Percentiles rank a stretch among this genome's conserved stretches.
phyloP scores from a whole-genome alignment of 1,284 basidiomycete genomes.

The Garcileccinum viscosum region DNA sequence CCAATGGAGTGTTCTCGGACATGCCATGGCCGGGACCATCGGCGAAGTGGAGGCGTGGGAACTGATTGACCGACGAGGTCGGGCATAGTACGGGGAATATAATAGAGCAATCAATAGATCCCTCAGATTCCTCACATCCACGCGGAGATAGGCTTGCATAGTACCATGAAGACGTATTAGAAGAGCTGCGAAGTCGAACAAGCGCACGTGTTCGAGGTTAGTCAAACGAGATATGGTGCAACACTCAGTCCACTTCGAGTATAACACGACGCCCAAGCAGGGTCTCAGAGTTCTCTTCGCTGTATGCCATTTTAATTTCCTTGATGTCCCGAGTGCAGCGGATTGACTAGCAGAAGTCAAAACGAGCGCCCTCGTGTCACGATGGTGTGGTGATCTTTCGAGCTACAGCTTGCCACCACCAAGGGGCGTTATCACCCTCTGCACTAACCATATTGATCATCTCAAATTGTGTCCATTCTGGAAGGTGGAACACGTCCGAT shows the following conservation, averaged over 20 bases:
- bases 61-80: background rate
- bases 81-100: background rate
- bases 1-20: background rate
- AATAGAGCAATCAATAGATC: background rate
- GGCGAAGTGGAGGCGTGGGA: background rate
- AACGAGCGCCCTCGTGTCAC: background rate
- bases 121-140: background rate
- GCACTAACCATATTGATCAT: background rate
- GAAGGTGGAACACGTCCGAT: background rate
- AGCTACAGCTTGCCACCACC: background rate
- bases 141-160: background rate
- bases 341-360: background rate
- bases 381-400: background rate
- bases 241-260: background rate
- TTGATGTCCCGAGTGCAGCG: background rate
- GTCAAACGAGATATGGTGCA: background rate
- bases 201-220: background rate
- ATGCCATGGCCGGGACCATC: background rate
- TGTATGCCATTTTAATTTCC: background rate
- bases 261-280: background rate
- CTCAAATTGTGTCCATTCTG: background rate
- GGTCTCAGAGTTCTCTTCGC: background rate
- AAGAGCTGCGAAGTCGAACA: background rate
- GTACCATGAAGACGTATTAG: background rate
- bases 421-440: background rate